Evolutionary conservation across 2,329 filamentous ascomycete genomes (phyloP).

Genomic region (Calonectria fujianensis): DNA sequence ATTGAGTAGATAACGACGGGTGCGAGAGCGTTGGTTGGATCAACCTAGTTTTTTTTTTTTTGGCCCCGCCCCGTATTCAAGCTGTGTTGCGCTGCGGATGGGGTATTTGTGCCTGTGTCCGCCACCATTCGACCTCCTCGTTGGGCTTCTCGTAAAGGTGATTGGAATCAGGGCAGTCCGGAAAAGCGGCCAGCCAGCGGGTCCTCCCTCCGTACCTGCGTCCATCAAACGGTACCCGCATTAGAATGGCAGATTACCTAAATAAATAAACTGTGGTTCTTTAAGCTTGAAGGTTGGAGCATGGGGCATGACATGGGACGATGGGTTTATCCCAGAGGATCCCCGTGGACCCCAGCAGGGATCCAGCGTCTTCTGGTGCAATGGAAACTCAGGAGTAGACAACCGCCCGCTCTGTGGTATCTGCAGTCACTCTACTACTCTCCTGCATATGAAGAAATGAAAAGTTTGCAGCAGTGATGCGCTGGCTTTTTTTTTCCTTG

Average conservation of each 20-base stretch:
- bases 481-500: conserved; percentile 21
- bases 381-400: background rate
- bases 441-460: background rate
- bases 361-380: background rate
- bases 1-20: conserved; percentile 4
- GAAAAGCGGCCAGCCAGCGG: conserved; percentile 10
- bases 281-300: conserved; percentile 28
- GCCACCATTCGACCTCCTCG: background rate
- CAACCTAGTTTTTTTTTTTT: background rate
- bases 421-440: conserved; percentile 15
- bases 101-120: background rate
- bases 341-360: conserved; percentile 9
- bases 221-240: conserved; percentile 30
- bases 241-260: conserved; percentile 38
- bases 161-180: background rate
- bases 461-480: conserved; percentile 23
- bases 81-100: conserved; percentile 24
- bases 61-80: conserved; percentile 21
- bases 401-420: background rate
- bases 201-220: conserved; percentile 30
- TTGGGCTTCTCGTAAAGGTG: background rate
- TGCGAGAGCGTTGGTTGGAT: conserved; percentile 17
- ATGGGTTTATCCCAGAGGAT: conserved; percentile 22
- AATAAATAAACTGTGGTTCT: conserved; percentile 19
- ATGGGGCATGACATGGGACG: conserved; percentile 35